Base-by-base conservation (phyloP, 2,329 filamentous ascomycete genomes). In the Elsinoe arachidis region DNA sequence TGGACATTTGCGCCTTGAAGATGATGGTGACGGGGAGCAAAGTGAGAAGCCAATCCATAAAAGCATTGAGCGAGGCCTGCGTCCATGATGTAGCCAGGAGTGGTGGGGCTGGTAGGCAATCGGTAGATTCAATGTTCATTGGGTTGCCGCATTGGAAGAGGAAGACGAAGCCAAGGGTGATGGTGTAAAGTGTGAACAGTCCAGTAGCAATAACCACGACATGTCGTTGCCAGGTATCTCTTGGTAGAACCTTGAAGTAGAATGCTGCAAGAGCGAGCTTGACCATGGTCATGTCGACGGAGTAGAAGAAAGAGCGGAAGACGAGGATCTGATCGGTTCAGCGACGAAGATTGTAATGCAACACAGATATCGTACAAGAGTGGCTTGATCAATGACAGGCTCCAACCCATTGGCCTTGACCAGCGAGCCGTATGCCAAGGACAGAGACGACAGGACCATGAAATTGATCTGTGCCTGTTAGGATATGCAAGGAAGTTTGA, bases 181-280 rank as follows among this genome's bases (percentile, higher is more conserved):
- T 30, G 15, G 39, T 56, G 15, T 78, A 79, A 9, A 73, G 65
- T 1, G 73, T 60, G 6, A 77, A 62, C 11, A 69, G 53, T 4
- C 53, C 43, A 15, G 64, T 60, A 15, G 62, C 34, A 12, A 52
- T 33, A 38, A 62, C 63, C 34, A 67, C 58, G n/a, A 60, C 52
- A 9, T 47, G 43, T 47, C 14, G 54, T 35, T 56, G 54, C 54
- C 54, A 56, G 21, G 41, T 26, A 17, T 56, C 41, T 7, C 19
- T 7, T 6, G 39, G 43, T 7, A 56, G 38, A 3, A 56, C 43
- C 12, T 46, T 41, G 38, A 56, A 34, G 41, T 47, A 47, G 41
- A 56, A 56, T 11, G 43, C 54, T 19, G 54, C 54, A 17, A 56
- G 41, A 11, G 54, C 54, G 15, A 39, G 38, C 19, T 56, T 56